Evolutionary conservation across 192 early-diverging fungal genomes (phyloP), one percentile per base, ranked within the genome.

Genomic region (Coemansia sp.): DNA sequence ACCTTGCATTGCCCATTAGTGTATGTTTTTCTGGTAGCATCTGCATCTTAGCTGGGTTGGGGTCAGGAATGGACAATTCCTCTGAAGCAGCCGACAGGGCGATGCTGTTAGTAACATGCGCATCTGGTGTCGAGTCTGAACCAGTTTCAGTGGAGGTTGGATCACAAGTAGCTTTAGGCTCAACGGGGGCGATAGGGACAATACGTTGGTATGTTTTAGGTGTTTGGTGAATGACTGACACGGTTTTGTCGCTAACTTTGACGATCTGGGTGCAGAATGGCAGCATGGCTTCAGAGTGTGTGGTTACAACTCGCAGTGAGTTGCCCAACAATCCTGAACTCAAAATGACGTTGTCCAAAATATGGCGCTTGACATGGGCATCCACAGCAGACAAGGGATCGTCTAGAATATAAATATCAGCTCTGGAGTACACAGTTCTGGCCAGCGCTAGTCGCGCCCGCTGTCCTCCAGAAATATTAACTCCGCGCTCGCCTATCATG

Each of bases 401-500:
- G 16, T 41, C 40, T 14, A 41, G 40, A 1, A 41, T 41, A 14
- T 64, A 70, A 54, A 70, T 63, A 44, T 70, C 68, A 3, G 68
- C 68, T 16, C 42, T 59, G 14, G 68, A 63, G 50, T 70, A 69
- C n/a, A 69, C 42, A 33, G 66, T 45, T 21, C 66, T 56, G 13
- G 66, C 66, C 54, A 67, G 37, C 16, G 67, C 67, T 21, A 69
- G 59, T 6, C 67, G 57, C 14, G 59, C 34, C 60, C 60, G 42
- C 48, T 69, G 67, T 41, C 67, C 67, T 31, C 62, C 68, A 41
- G 68, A 69, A 3, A 69, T 69, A 27, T 69, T 69, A 36, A 63
- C 41, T 1, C 68, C 68, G 17, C 61, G 35, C 21, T 69, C 68
- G 16, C 59, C 59, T 10, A 60, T 60, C 6, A 60, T 17, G 17